Percentiles rank a stretch among this genome's conserved stretches.
These are phyloP conservation scores for Mycoemilia scoparia DNA, from an alignment of 192 early-diverging fungal species.

Conservation along the genomic window DNA sequence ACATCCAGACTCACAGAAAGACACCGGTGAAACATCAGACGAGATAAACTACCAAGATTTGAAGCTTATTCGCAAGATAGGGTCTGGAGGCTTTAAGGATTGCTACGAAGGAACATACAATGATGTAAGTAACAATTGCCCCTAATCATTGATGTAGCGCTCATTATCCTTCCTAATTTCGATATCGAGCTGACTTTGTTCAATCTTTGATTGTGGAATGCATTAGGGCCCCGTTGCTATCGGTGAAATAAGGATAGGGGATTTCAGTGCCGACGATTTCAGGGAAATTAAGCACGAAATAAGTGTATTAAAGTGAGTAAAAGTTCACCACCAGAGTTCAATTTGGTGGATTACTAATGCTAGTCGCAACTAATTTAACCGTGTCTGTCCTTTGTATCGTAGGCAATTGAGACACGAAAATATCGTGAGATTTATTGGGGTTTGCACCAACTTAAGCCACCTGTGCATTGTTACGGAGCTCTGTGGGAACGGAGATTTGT, in stretches of 20 bases:
- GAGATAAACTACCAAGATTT: constrained; percentile 44
- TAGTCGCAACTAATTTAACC: not conserved
- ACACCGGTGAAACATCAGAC: constrained; percentile 28
- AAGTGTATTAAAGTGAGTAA: constrained; percentile 43
- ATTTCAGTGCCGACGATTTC: constrained; percentile 49
- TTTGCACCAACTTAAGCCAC: constrained; percentile 42
- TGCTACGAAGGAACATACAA: constrained; percentile 49
- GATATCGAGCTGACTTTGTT: not conserved
- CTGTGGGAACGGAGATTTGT: constrained; percentile 54
- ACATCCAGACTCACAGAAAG: constrained; percentile 15
- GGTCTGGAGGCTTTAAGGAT: constrained; percentile 62
- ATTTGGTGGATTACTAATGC: not conserved
- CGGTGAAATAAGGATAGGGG: constrained; percentile 44
- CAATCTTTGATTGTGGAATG: constrained; percentile 1
- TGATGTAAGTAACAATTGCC: constrained; percentile 16
- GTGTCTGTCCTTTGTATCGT: constrained; percentile 1
- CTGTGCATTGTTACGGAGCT: constrained; percentile 59
- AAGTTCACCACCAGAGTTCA: not conserved
- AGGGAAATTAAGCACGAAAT: constrained; percentile 60
- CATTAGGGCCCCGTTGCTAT: constrained; percentile 51
- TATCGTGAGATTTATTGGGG: constrained; percentile 52
- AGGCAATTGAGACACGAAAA: constrained; percentile 59
- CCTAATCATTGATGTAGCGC: not conserved
- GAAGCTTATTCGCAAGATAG: constrained; percentile 41
- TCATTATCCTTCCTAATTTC: not conserved